phyloP scores from a whole-genome alignment of 371 early-diverging fungal species.

The Gilbertella persicaria region DNA sequence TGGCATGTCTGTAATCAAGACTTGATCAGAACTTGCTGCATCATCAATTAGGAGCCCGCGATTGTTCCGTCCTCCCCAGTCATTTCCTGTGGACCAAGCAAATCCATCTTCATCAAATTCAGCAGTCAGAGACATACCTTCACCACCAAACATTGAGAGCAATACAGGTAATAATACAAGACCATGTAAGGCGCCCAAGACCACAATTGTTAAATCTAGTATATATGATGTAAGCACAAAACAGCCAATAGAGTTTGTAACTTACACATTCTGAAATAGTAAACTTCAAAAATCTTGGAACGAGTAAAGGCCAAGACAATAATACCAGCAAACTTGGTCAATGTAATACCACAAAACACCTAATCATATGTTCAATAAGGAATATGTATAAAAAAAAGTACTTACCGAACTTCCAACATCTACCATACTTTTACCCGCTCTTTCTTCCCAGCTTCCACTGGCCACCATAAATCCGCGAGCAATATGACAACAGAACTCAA shows the following conservation, averaged over 20 bases:
- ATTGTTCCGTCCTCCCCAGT: constrained; percentile 19
- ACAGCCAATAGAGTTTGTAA: not conserved
- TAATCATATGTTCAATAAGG: constrained; percentile 7
- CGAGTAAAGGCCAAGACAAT: constrained; percentile 71
- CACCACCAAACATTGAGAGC: constrained; percentile 58
- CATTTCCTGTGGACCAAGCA: constrained; percentile 38
- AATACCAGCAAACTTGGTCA: constrained; percentile 79
- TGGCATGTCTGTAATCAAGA: constrained; percentile 43
- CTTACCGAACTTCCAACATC: constrained; percentile 74
- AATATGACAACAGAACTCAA: constrained; percentile 79
- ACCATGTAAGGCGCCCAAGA: constrained; percentile 71
- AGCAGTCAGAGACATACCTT: constrained; percentile 46
- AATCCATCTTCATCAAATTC: constrained; percentile 58
- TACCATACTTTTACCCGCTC: constrained; percentile 53
- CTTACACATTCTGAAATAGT: constrained; percentile 79
- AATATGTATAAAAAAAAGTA: not conserved
- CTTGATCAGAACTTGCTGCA: constrained; percentile 41
- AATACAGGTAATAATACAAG: constrained; percentile 71
- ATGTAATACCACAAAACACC: constrained; percentile 76
- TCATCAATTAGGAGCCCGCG: constrained; percentile 41
- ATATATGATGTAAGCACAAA: not conserved
- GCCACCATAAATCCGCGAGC: constrained; percentile 66
- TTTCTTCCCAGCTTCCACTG: constrained; percentile 44
- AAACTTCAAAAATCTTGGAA: constrained; percentile 77
- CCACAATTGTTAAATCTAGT: constrained; percentile 65